Evolutionary conservation across 2,329 filamentous ascomycete genomes (phyloP).

Genomic region (Trichoderma atroviride): DNA sequence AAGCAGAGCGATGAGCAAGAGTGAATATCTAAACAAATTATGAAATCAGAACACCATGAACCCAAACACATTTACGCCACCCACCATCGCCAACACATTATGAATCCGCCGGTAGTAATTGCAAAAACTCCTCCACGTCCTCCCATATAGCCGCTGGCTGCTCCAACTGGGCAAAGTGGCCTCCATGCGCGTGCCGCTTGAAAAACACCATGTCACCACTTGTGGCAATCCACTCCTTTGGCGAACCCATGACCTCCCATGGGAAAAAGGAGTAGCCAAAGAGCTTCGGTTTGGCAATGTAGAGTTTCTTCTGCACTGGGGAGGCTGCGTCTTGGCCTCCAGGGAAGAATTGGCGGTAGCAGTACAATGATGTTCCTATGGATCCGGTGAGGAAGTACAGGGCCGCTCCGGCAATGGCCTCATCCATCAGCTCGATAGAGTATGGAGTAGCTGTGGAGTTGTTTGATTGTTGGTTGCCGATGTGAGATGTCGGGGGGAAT

Average conservation of each 20-base stretch:
- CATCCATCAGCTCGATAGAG: conserved; percentile 10
- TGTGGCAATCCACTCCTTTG: background rate
- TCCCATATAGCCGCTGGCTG: conserved; percentile 4
- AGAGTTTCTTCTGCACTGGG: background rate
- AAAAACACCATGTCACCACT: conserved; percentile 1
- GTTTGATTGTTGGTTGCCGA: background rate
- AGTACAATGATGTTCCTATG: background rate
- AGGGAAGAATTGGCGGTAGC: background rate
- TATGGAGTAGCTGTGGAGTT: background rate
- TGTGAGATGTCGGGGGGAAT: background rate
- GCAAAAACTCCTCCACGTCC: background rate
- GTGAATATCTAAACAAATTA: background rate
- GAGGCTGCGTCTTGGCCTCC: background rate
- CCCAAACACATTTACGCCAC: background rate
- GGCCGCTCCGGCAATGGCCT: background rate
- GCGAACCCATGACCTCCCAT: background rate
- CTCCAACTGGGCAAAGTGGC: conserved; percentile 6
- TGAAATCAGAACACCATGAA: background rate
- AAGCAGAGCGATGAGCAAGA: background rate
- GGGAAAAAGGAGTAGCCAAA: background rate
- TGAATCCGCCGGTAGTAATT: background rate
- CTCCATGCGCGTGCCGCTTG: background rate
- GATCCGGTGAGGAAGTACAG: background rate
- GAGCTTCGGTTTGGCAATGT: background rate
- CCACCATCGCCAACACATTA: background rate